Conservation (phyloP, 208 protist species). For the Polymyxa betae region DNA sequence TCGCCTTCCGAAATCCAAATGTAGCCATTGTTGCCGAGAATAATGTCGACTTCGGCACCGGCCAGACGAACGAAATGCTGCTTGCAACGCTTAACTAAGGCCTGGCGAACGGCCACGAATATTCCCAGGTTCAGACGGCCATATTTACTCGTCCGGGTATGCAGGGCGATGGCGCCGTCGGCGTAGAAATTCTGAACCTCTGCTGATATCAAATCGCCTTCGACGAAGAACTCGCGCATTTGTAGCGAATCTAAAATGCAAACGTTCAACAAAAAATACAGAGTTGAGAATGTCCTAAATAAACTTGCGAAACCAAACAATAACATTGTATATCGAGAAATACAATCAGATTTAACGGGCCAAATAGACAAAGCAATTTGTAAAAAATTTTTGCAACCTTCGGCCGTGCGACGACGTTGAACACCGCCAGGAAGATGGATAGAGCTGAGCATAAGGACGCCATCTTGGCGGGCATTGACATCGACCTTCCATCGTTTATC, state of each 20-base stretch:
- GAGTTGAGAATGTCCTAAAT: not conserved
- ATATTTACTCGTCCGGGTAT: slow-evolving; percentile 82
- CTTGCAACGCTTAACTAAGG: slow-evolving; percentile 74
- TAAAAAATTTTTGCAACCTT: no score
- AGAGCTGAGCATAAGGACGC: slow-evolving; percentile 90
- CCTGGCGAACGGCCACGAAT: slow-evolving; percentile 30
- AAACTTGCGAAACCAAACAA: not conserved
- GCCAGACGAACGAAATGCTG: slow-evolving; percentile 72
- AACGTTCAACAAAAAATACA: not conserved
- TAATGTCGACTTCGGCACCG: slow-evolving; percentile 74
- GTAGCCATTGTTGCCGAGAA: slow-evolving; percentile 78
- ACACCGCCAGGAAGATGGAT: slow-evolving; percentile 95
- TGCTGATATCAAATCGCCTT: slow-evolving; percentile 84
- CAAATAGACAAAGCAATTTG: slow-evolving; percentile 87
- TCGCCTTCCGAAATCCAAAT: slow-evolving; percentile 62
- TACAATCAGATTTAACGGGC: not conserved
- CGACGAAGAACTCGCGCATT: slow-evolving; percentile 81
- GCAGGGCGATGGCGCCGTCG: slow-evolving; percentile 86
- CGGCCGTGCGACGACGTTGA: slow-evolving; percentile 82
- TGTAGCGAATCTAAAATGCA: not conserved
- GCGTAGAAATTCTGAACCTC: slow-evolving; percentile 84
- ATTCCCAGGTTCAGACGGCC: slow-evolving; percentile 68
- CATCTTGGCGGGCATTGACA: slow-evolving; percentile 84
- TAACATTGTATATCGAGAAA: not conserved
- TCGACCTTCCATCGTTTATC: slow-evolving; percentile 91